Evolutionary conservation across 805 yeast species (phyloP).

Genomic region (Nakazawaea ishiwadae): DNA sequence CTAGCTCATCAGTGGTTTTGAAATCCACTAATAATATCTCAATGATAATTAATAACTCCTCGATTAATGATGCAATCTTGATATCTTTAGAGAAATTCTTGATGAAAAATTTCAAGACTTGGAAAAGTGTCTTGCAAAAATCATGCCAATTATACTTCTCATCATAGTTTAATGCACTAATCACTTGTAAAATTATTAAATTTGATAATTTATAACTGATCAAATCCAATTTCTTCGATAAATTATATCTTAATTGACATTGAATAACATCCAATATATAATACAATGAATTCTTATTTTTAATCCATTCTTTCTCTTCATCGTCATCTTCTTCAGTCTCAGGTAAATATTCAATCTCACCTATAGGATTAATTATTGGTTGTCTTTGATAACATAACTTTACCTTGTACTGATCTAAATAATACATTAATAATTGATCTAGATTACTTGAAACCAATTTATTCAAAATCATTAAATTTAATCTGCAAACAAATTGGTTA

Average conservation of each 20-base stretch:
- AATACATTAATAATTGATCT: slow-evolving; percentile 16
- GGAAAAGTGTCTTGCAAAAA: slow-evolving; percentile 26
- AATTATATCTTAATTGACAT: slow-evolving; percentile 29
- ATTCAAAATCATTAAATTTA: slow-evolving; percentile 24
- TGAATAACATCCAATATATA: slow-evolving; percentile 30
- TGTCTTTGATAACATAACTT: slow-evolving; percentile 34
- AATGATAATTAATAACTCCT: slow-evolving; percentile 22
- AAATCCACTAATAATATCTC: slow-evolving; percentile 16
- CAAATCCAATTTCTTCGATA: slow-evolving; percentile 30
- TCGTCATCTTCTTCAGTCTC: background rate
- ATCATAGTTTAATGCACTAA: slow-evolving; percentile 5
- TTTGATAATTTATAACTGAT: slow-evolving; percentile 26
- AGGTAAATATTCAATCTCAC: slow-evolving; percentile 15
- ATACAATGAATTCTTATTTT: slow-evolving; percentile 26
- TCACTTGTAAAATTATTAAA: slow-evolving; percentile 24
- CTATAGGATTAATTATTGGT: slow-evolving; percentile 28
- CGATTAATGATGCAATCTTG: slow-evolving; percentile 18
- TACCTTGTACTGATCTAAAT: slow-evolving; percentile 33
- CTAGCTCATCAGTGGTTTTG: background rate
- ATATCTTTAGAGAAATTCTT: slow-evolving; percentile 10
- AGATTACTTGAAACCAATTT: slow-evolving; percentile 19
- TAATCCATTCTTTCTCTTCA: slow-evolving; percentile 9
- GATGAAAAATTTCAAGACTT: slow-evolving; percentile 20
- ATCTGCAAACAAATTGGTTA: slow-evolving; percentile 22
- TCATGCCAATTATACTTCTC: slow-evolving; percentile 30